Base-by-base conservation (phyloP, 2,329 filamentous ascomycete species). In the Myriosclerotinia scirpicola region DNA sequence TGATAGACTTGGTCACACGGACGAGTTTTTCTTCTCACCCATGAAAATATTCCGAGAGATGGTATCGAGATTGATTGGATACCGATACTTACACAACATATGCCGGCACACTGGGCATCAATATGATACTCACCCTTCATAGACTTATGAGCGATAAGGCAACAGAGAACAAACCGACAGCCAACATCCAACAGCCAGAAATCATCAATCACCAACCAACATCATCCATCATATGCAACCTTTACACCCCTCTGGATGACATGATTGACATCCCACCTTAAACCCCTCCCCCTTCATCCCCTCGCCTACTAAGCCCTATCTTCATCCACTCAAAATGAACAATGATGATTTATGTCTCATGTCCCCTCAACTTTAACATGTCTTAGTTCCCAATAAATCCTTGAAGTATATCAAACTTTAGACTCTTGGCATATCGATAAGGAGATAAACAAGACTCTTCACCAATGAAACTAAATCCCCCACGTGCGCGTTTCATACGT, bases 401-500 rank as follows among this genome's bases (percentile, higher is more conserved):
- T 46, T 15, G 55, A 52, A 26, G 44, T 12, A 8, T 30, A 61
- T 61, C 44, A 50, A 53, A 52, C 59, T 53, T 40, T 34, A 26
- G 2, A 58, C 26, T 15, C 62, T 64, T 64, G 62, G 62, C 62
- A 46, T n/a, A 58, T 56, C 40, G 62, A 56, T 58, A 58, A 64
- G 62, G 44, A 46, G 52, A 64, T 64, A 46, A 64, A 60, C 44
- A 44, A 42, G 36, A 5, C 54, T 26, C 60, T 20, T 54, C 46
- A 64, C 40, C 38, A 38, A 58, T 48, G 22, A 56, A 54, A 34
- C 36, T 48, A 30, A 26, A 53, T 17, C 12, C 60, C 61, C 52
- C 62, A 64, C 62, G 62, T 64, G 62, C 40, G n/a, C 14, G 17
- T 11, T 44, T 50, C n/a, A 64, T 64, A 64, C 62, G 62, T 58